Evolutionary conservation across 2,329 filamentous ascomycete genomes (phyloP), one percentile per base, ranked within the genome.

Genomic region (Hymenoscyphus fraxineus): DNA sequence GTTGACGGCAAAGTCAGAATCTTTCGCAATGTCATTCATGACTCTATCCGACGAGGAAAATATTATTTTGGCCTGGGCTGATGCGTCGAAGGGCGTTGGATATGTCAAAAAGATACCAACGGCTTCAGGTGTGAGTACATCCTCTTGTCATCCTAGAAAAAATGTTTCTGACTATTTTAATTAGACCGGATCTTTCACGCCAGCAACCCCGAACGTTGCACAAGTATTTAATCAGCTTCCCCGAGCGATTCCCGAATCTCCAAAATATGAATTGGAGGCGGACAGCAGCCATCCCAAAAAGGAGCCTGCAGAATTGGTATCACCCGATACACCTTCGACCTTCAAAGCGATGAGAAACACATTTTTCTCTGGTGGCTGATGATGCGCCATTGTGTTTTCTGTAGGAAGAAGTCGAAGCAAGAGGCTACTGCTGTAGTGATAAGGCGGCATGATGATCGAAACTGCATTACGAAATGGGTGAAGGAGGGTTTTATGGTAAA

Each of bases 1-100:
- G 66, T 69, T 79, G 2, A 79, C 77, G 0, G 71, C 75, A 3
- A 78, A 76, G 64, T 75, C 74, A 2, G 74, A 76, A 41, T 76
- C 73, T 2, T 78, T 77, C 60, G 72, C 76, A 5, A 76, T 80
- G 76, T 68, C 71, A 1, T 79, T 77, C 51, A 77, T 79, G 76
- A 70, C 66, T 6, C 55, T 77, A 3, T 70, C 73, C 0, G 77
- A 78, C 40, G 78, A 79, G 56, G 77, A 78, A 22, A 65, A 71
- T 16, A 74, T 79, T 47, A 73, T 80, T 6, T 64, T 80, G 61
- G 76, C 76, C 1, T 79, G 78, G 78, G 72, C 74, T n/a, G 78
- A 79, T 63, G 63, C 72, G 5, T 68, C 70, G 0, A 78, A 77
- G 64, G 70, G 66, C 0, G 66, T 68, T 15, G 78, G 74, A 0